A percentile compares a stretch with the other conserved stretches of the same genome.
Conservation (phyloP, 2,329 filamentous ascomycete genomes). For the Calonectria leucothoes region DNA sequence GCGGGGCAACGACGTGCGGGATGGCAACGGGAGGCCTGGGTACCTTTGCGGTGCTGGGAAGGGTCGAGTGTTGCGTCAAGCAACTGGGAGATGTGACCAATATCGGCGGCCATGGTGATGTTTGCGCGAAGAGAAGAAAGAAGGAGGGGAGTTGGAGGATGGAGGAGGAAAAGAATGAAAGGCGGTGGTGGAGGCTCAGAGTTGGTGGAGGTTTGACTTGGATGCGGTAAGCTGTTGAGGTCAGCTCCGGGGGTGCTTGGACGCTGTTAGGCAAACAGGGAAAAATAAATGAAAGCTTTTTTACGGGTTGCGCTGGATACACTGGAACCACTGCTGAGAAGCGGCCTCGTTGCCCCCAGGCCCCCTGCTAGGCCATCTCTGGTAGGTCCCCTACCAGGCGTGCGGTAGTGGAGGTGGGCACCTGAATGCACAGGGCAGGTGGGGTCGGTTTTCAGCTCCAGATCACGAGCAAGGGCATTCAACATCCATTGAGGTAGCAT, state of each 20-base stretch:
- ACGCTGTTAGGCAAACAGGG: background rate
- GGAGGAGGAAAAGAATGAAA: constrained; percentile 18
- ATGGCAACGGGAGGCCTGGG: constrained; percentile 43
- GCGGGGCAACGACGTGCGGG: constrained; percentile 42
- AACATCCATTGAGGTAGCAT: background rate
- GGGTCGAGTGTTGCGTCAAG: constrained; percentile 93
- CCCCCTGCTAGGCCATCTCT: constrained; percentile 9
- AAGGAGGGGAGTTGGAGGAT: constrained; percentile 20
- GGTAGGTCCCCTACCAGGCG: constrained; percentile 9
- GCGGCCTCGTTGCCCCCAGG: constrained; percentile 2
- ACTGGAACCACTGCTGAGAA: constrained; percentile 4
- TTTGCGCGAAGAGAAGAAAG: constrained; percentile 30
- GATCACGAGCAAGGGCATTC: background rate
- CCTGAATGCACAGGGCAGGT: constrained; percentile 9
- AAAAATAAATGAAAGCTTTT: background rate
- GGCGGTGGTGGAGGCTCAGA: constrained; percentile 31
- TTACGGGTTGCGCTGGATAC: constrained; percentile 10
- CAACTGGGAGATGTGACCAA: constrained; percentile 78
- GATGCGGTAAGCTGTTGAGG: constrained; percentile 33
- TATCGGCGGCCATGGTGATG: constrained; percentile 66
- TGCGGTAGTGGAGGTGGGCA: background rate
- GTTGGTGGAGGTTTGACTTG: constrained; percentile 32
- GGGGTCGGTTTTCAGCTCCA: background rate
- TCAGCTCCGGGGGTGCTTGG: constrained; percentile 18
- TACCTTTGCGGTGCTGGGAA: constrained; percentile 89